A percentile compares a stretch with the other conserved stretches of the same genome.
Evolutionary conservation across 2,329 filamentous ascomycete genomes (phyloP).

Genomic region (Pestalotiopsis sp.): DNA sequence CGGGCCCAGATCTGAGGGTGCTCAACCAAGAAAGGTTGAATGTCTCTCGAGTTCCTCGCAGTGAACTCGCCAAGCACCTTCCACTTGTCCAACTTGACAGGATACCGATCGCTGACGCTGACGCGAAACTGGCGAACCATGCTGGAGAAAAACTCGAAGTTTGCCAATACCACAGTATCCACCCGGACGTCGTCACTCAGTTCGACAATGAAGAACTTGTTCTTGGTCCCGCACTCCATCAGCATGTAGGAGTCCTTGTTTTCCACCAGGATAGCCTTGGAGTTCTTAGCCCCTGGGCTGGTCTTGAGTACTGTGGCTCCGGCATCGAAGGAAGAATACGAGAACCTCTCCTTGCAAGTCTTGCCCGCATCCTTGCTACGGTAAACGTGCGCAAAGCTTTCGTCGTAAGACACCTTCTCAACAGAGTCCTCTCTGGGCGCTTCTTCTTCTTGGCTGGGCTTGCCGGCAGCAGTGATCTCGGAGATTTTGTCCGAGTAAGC

Average conservation of each 20-base stretch:
- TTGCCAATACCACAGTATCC: constrained; percentile 95
- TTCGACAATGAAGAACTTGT: constrained; percentile 95
- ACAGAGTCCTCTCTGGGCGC: constrained; percentile 30
- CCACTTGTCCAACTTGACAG: constrained; percentile 91
- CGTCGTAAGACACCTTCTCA: constrained; percentile 47
- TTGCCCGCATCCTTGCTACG: constrained; percentile 92
- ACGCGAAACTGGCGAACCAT: constrained; percentile 91
- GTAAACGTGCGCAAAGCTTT: constrained; percentile 54
- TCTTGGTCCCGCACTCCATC: constrained; percentile 80
- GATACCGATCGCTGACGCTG: constrained; percentile 92
- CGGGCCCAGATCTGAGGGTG: constrained; percentile 95
- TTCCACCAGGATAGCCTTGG: constrained; percentile 87
- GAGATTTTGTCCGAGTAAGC: constrained; percentile 47
- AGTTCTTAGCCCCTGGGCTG: constrained; percentile 81
- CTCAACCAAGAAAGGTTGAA: constrained; percentile 92
- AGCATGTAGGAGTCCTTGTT: constrained; percentile 99
- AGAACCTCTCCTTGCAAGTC: constrained; percentile 97
- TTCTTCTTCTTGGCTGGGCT: constrained; percentile 24
- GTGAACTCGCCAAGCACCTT: constrained; percentile 85
- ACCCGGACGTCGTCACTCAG: constrained; percentile 85
- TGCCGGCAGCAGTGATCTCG: constrained; percentile 37
- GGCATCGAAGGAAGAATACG: constrained; percentile 96
- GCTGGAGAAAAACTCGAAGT: constrained; percentile 98
- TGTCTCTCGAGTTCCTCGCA: constrained; percentile 87
- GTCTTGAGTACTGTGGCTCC: constrained; percentile 92